Base-by-base conservation (phyloP, 768 basidiomycete genomes). In the Suillus tomentosus region DNA sequence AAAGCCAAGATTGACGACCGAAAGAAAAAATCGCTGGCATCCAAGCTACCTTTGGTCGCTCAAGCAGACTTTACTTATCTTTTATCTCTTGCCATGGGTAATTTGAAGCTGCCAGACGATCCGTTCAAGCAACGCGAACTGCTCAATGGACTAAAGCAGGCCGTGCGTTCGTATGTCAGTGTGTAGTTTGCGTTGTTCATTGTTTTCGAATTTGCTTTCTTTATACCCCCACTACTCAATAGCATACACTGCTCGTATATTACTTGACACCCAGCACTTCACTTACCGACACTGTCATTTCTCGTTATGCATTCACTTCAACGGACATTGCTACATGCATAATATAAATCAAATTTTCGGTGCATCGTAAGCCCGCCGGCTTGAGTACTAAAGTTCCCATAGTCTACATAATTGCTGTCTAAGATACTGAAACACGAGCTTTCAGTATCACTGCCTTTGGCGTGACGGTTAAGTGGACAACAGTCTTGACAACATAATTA, bases 51-150 rank as follows among this genome's bases (percentile, higher is more conserved):
- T 0, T 81, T 96, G 3, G 84, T 86, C 39, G 87, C 87, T 1
- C 96, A 96, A 73, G 95, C 95, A 2, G 96, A 99, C 75, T 96
- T 97, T 73, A 87, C 84, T 1, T 96, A 89, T 75, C 81, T 99
- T 53, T 80, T 85, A 67, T 84, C 83, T 56, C 72, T 91, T 37
- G 90, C 82, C 10, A 83, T 74, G 5, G 88, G 89, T 5, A 79
- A 83, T 65, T 63, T 78, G 5, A 71, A 79, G 54, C 72, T 90
- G 67, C 84, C 88, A 1, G 81, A 81, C 22, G 83, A 91, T 71
- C 72, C 77, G 5, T 83, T 83, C 17, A 80, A 82, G 68, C 79
- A 78, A 64, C 79, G 78, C 67, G 84, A 87, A 69, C 77, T 90
- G 13, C 70, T 94, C 57, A 78, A 65, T 57, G 75, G 82, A 50